Conservation (phyloP, 441 rosid genomes). For the Adansonia gregorii region DNA sequence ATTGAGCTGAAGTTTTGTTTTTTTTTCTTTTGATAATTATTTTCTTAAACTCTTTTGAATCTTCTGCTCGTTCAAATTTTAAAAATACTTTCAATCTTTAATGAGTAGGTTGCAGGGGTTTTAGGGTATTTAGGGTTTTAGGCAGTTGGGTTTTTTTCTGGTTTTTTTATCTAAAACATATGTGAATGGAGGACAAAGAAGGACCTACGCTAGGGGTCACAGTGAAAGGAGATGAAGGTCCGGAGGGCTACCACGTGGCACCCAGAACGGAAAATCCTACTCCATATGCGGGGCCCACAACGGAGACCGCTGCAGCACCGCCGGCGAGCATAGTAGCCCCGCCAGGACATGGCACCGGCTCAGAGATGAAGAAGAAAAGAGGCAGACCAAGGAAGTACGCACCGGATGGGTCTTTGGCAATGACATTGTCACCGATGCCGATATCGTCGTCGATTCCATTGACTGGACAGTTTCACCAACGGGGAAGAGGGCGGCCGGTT, state of each 20-base stretch:
- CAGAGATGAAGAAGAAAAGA: slow-evolving; percentile 63
- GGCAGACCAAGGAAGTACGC: slow-evolving; percentile 72
- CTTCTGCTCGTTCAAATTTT: slow-evolving; percentile 21
- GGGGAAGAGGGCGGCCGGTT: slow-evolving; percentile 57
- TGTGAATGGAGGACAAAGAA: slow-evolving; percentile 65
- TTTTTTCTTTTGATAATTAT: neutral
- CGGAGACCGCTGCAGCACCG: slow-evolving; percentile 37
- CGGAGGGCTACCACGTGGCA: slow-evolving; percentile 44
- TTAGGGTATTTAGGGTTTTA: slow-evolving; percentile 34
- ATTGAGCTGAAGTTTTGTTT: slow-evolving; percentile 24
- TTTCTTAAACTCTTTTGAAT: slow-evolving; percentile 25
- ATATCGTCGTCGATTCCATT: slow-evolving; percentile 74
- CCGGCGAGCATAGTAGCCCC: slow-evolving; percentile 23
- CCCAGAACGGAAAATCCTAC: slow-evolving; percentile 57
- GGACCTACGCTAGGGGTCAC: slow-evolving; percentile 48
- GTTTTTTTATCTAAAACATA: slow-evolving; percentile 34
- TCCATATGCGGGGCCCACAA: slow-evolving; percentile 39
- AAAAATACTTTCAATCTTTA: slow-evolving; percentile 35
- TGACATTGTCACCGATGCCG: slow-evolving; percentile 70
- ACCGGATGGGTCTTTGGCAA: slow-evolving; percentile 51
- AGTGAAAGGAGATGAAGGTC: slow-evolving; percentile 58
- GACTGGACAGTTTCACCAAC: slow-evolving; percentile 50
- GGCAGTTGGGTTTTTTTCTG: slow-evolving; percentile 36
- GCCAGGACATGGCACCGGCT: slow-evolving; percentile 23
- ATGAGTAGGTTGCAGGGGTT: slow-evolving; percentile 35